A percentile compares a stretch with the other conserved stretches of the same genome.
These are phyloP conservation scores for Umbelopsis sp. DNA, from an alignment of 192 early-diverging fungal genomes.

Conservation along the genomic window DNA sequence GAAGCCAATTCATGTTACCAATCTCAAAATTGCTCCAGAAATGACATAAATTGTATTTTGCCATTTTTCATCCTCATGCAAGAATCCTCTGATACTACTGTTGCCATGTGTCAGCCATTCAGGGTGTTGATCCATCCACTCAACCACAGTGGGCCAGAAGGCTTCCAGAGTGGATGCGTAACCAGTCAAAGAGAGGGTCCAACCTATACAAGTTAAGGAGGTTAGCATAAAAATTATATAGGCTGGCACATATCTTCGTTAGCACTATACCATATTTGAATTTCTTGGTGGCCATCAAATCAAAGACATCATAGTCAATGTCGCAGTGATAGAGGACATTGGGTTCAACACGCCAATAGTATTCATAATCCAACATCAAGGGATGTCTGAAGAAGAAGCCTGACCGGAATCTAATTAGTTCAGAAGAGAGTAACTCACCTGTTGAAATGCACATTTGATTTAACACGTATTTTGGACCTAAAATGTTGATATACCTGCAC, in stretches of 20 bases:
- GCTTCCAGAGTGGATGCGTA: slow-evolving; percentile 67
- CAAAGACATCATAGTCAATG: slow-evolving; percentile 71
- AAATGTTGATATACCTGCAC: slow-evolving; percentile 69
- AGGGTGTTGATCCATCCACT: slow-evolving; percentile 49
- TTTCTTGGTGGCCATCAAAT: slow-evolving; percentile 31
- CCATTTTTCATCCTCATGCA: slow-evolving; percentile 40
- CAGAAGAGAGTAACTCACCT: not conserved
- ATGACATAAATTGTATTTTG: slow-evolving; percentile 65
- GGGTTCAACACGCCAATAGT: slow-evolving; percentile 68
- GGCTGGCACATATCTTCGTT: not conserved
- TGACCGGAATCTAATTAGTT: slow-evolving; percentile 47
- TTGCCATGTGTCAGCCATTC: slow-evolving; percentile 28
- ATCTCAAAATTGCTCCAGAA: slow-evolving; percentile 91
- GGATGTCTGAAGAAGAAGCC: slow-evolving; percentile 58
- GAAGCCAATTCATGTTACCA: slow-evolving; percentile 54
- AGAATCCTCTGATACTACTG: slow-evolving; percentile 35
- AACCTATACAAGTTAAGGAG: slow-evolving; percentile 40
- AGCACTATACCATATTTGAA: slow-evolving; percentile 60
- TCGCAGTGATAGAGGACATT: slow-evolving; percentile 70
- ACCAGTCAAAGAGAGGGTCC: slow-evolving; percentile 74
- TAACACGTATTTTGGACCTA: too few species aligned
- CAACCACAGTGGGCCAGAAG: slow-evolving; percentile 64
- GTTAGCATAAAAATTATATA: not conserved
- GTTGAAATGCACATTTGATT: too few species aligned
- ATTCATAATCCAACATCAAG: slow-evolving; percentile 46